Percentiles rank a stretch among this genome's conserved stretches.
Evolutionary conservation across 352 stramenopile genomes (phyloP).

Genomic region (Pythium pectinolyticum): DNA sequence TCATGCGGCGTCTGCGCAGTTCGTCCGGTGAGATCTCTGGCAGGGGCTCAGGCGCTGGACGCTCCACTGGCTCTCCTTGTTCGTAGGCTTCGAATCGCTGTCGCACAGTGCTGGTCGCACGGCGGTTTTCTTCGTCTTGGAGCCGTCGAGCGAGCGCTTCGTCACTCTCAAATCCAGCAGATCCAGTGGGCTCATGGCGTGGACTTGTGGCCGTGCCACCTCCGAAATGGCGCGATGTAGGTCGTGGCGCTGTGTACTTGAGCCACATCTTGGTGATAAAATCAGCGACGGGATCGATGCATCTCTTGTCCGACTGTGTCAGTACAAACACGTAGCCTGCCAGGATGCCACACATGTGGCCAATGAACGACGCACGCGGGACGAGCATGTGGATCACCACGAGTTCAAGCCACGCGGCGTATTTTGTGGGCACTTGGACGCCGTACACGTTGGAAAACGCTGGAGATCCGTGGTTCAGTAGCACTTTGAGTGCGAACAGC

Average conservation of each 20-base stretch:
- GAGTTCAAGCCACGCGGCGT: conserved; percentile 88
- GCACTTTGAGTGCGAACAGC: conserved; percentile 80
- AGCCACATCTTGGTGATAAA: neutral
- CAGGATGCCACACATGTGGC: conserved; percentile 85
- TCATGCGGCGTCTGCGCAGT: conserved; percentile 32
- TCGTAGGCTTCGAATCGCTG: conserved; percentile 21
- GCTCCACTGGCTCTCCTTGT: neutral
- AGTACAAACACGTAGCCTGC: conserved; percentile 36
- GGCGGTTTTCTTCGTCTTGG: conserved; percentile 31
- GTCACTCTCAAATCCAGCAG: conserved; percentile 15
- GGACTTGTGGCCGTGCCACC: neutral
- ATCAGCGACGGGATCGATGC: conserved; percentile 13
- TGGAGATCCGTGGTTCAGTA: conserved; percentile 79
- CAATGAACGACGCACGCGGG: conserved; percentile 79
- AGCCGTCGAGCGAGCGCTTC: conserved; percentile 26
- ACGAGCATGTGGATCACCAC: conserved; percentile 82
- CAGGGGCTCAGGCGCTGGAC: neutral
- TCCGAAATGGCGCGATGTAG: neutral
- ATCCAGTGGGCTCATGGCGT: neutral
- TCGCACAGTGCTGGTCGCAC: neutral
- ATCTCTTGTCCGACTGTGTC: conserved; percentile 10
- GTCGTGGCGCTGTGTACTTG: neutral
- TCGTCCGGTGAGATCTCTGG: conserved; percentile 29
- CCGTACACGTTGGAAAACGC: conserved; percentile 60
- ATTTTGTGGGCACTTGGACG: conserved; percentile 83